Conservation (phyloP, 805 yeast species). For the Ogataea ramenticola region DNA sequence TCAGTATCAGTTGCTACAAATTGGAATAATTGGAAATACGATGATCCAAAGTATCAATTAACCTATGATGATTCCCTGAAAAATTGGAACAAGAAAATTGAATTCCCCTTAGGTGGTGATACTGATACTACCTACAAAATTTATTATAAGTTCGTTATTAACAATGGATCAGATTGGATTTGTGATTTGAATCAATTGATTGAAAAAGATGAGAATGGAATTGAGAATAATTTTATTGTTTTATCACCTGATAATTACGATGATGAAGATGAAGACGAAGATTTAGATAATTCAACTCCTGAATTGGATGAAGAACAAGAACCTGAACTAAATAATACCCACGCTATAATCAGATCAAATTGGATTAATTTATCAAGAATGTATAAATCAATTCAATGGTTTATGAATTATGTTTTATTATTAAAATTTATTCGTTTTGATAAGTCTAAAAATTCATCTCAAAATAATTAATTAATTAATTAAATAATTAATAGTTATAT, state of each 20-base stretch:
- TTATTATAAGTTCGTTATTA: conserved; percentile 23
- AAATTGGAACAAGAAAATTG: neutral
- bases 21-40: conserved; percentile 11
- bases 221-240: conserved; percentile 17
- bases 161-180: conserved; percentile 19
- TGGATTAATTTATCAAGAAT: conserved; percentile 3
- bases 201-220: conserved; percentile 19
- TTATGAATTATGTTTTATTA: conserved; percentile 9
- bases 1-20: conserved; percentile 14
- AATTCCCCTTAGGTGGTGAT: no score
- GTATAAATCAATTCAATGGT: conserved; percentile 13
- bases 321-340: neutral
- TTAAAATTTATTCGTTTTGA: neutral
- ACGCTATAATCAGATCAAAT: neutral
- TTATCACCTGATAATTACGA: neutral
- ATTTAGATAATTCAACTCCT: neutral
- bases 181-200: conserved; percentile 13
- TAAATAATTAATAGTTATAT: neutral
- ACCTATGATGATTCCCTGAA: neutral
- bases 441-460: neutral
- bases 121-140: no score
- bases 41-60: neutral
- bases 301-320: no score
- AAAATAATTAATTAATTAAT: neutral
- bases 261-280: neutral